Conservation (phyloP, 352 stramenopile species). For the Plasmopara viticola region DNA sequence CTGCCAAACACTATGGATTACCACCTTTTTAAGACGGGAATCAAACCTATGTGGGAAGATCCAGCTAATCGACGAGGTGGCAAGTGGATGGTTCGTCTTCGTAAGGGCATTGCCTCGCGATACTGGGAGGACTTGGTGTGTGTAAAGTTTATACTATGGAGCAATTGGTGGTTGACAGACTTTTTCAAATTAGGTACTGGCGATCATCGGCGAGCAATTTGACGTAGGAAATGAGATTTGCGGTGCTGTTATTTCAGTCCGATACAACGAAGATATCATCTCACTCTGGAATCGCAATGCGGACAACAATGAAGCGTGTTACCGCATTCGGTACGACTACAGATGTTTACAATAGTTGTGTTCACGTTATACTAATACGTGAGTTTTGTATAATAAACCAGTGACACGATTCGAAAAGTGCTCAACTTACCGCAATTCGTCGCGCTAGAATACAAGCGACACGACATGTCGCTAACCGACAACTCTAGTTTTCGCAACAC, state of each 20-base stretch:
- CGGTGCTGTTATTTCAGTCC: slow-evolving; percentile 86
- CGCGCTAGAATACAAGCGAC: slow-evolving; percentile 88
- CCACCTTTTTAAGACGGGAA: slow-evolving; percentile 91
- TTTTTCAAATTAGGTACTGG: slow-evolving; percentile 54
- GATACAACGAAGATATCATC: slow-evolving; percentile 92
- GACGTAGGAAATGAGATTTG: slow-evolving; percentile 92
- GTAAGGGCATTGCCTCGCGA: slow-evolving; percentile 86
- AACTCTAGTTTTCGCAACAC: slow-evolving; percentile 78
- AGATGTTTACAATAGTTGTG: not conserved
- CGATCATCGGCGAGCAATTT: slow-evolving; percentile 92
- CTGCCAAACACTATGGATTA: slow-evolving; percentile 89
- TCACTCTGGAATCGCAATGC: slow-evolving; percentile 93
- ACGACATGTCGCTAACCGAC: slow-evolving; percentile 81
- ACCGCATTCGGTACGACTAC: slow-evolving; percentile 57
- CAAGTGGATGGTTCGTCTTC: slow-evolving; percentile 91
- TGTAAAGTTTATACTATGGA: not conserved
- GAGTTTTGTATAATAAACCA: slow-evolving; percentile 5
- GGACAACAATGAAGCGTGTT: slow-evolving; percentile 87
- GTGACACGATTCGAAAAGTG: slow-evolving; percentile 85
- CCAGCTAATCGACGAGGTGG: slow-evolving; percentile 84
- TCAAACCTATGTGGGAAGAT: slow-evolving; percentile 94
- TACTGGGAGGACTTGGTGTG: slow-evolving; percentile 90
- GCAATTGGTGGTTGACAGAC: slow-evolving; percentile 2
- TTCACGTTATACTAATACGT: too few relatives aligned
- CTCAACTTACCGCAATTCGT: slow-evolving; percentile 90